Percentiles rank a stretch among this genome's conserved stretches.
Evolutionary conservation across 257 asterid genomes (phyloP).

Genomic region (Marsdenia floribunda): DNA sequence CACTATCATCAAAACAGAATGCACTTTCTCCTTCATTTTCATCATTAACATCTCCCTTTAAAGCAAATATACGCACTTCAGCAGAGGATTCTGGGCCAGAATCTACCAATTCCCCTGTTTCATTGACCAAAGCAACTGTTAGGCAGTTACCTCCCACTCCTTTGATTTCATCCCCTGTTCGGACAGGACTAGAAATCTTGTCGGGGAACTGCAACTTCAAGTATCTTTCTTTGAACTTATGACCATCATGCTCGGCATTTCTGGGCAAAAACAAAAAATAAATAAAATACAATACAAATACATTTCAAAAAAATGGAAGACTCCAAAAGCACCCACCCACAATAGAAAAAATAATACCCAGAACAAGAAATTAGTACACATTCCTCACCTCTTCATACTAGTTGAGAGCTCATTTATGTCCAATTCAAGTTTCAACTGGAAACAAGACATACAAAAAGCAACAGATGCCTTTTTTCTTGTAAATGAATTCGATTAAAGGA

Average conservation of each 20-base stretch:
- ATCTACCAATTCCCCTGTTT: conserved; percentile 26
- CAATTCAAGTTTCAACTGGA: conserved; percentile 15
- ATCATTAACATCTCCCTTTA: conserved; percentile 21
- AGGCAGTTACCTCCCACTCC: conserved; percentile 27
- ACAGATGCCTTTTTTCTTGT: neutral
- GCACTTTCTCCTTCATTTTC: conserved; percentile 21
- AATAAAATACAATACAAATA: neutral
- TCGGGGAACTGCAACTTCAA: conserved; percentile 33
- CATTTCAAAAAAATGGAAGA: neutral
- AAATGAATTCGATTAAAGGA: neutral
- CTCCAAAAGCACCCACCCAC: neutral
- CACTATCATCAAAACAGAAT: neutral
- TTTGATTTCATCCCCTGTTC: conserved; percentile 39
- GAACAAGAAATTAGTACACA: neutral
- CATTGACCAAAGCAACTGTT: conserved; percentile 34
- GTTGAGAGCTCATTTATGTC: conserved; percentile 5
- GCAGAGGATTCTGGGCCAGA: conserved; percentile 37
- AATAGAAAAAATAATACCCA: neutral
- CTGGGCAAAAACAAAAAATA: conserved; percentile 15
- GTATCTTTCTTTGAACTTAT: conserved; percentile 14
- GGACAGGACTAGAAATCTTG: conserved; percentile 21
- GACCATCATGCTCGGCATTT: conserved; percentile 10
- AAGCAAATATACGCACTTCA: conserved; percentile 29
- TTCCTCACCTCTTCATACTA: conserved; percentile 21
- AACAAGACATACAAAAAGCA: too few species aligned